phyloP scores from a whole-genome alignment of 2,329 filamentous ascomycete genomes.

The Akanthomyces uredinophilus region DNA sequence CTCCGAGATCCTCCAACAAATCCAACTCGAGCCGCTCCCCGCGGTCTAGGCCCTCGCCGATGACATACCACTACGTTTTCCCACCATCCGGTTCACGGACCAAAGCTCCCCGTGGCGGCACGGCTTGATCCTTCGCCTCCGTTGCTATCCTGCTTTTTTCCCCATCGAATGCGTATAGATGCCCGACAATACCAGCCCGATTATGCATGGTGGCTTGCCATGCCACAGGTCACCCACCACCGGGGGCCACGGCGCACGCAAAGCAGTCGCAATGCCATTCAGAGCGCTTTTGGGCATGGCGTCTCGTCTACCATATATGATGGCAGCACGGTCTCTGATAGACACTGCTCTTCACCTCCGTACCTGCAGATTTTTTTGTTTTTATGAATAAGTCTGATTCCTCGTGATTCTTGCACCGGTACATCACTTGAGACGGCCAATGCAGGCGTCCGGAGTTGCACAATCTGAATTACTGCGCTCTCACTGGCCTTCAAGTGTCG shows the following conservation, averaged over 20 bases:
- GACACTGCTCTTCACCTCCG: not conserved
- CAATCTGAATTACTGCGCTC: not conserved
- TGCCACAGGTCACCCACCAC: not conserved
- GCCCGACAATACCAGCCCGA: not conserved
- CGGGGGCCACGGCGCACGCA: no score
- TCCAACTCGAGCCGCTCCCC: not conserved
- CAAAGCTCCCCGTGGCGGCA: not conserved
- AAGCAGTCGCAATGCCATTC: not conserved
- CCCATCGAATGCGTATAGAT: not conserved
- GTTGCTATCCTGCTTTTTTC: not conserved
- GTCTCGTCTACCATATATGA: not conserved
- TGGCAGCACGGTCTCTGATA: not conserved
- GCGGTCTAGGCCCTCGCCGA: not conserved
- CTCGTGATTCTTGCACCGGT: not conserved
- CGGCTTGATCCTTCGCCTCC: not conserved
- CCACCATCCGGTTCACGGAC: not conserved
- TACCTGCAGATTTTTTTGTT: not conserved
- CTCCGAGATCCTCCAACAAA: not conserved
- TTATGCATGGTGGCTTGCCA: not conserved
- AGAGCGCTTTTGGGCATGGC: not conserved
- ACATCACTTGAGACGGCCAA: not conserved
- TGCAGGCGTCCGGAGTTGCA: not conserved
- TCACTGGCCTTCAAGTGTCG: no score
- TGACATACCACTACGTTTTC: not conserved
- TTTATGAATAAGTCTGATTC: not conserved